Percentiles rank a stretch among this genome's conserved stretches.
Conservation (phyloP, 352 stramenopile genomes). For the Detonula confervacea region DNA sequence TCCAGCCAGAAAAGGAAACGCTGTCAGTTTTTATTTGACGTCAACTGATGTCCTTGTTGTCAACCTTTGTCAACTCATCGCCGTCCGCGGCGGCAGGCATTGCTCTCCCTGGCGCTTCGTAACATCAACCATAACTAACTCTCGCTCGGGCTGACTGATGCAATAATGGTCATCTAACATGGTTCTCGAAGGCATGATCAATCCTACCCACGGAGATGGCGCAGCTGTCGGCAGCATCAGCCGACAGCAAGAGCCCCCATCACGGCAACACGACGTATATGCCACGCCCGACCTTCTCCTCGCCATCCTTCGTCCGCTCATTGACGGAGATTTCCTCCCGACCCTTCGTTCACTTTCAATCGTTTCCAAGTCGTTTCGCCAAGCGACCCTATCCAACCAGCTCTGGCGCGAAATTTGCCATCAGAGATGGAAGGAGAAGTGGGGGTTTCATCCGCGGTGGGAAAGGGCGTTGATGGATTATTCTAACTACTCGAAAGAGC, state of each 20-base stretch:
- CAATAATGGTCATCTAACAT: no score
- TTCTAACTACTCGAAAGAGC: neutral
- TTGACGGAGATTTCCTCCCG: slow-evolving; percentile 19
- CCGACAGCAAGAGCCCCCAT: neutral
- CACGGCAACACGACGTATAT: neutral
- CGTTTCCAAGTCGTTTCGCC: slow-evolving; percentile 30
- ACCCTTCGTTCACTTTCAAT: slow-evolving; percentile 19
- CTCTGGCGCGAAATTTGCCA: slow-evolving; percentile 40
- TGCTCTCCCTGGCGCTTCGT: no score
- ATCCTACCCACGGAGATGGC: neutral
- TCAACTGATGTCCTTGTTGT: no score
- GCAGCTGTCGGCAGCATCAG: neutral
- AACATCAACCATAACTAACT: no score
- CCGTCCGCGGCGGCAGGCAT: no score
- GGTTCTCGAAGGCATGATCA: no score
- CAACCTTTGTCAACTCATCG: no score
- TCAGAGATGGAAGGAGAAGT: slow-evolving; percentile 42
- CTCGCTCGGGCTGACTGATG: no score
- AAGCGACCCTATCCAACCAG: slow-evolving; percentile 19
- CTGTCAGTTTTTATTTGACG: no score
- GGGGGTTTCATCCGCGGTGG: slow-evolving; percentile 42
- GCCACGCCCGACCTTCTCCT: slow-evolving; percentile 31
- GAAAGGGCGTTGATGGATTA: slow-evolving; percentile 30
- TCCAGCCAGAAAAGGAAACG: no score
- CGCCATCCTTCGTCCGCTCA: slow-evolving; percentile 26